Conservation (phyloP, 148 eudicot genomes). For the Limonium bicolor region DNA sequence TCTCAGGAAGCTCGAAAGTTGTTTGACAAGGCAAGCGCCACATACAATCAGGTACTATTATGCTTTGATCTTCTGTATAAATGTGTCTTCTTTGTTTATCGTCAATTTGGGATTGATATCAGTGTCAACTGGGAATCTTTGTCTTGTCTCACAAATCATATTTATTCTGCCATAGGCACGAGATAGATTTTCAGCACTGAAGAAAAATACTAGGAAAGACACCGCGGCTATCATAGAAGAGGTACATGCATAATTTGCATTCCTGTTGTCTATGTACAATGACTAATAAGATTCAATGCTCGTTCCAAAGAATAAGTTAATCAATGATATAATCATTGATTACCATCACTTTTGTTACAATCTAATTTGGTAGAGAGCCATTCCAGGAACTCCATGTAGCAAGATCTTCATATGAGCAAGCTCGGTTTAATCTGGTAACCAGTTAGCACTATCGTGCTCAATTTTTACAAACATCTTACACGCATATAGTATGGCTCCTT, state of each 20-base stretch:
- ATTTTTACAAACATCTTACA: neutral
- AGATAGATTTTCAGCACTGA: conserved; percentile 64
- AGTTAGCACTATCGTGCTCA: conserved; percentile 1
- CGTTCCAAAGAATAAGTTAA: too few relatives aligned
- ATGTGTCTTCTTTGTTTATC: neutral
- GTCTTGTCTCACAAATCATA: neutral
- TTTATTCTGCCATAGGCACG: conserved; percentile 35
- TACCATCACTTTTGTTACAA: conserved; percentile 21
- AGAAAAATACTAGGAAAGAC: conserved; percentile 69
- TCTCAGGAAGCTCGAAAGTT: conserved; percentile 91
- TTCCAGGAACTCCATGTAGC: conserved; percentile 89
- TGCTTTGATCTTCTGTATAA: conserved; percentile 4
- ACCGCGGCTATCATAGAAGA: conserved; percentile 53
- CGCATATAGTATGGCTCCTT: conserved; percentile 1
- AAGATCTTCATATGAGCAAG: conserved; percentile 67
- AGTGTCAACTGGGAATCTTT: neutral
- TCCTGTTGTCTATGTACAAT: conserved; percentile 3
- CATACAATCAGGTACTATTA: conserved; percentile 52
- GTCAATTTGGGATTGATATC: neutral
- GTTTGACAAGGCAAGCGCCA: conserved; percentile 71
- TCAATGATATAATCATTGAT: too few relatives aligned
- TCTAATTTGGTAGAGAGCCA: conserved; percentile 53
- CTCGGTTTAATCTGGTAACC: conserved; percentile 76
- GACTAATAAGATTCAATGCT: conserved; percentile 17
- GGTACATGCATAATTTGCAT: conserved; percentile 29